Percentiles rank a stretch among this genome's conserved stretches.
Evolutionary conservation across 2,329 filamentous ascomycete genomes (phyloP).

Genomic region (Apiospora pterosperma): DNA sequence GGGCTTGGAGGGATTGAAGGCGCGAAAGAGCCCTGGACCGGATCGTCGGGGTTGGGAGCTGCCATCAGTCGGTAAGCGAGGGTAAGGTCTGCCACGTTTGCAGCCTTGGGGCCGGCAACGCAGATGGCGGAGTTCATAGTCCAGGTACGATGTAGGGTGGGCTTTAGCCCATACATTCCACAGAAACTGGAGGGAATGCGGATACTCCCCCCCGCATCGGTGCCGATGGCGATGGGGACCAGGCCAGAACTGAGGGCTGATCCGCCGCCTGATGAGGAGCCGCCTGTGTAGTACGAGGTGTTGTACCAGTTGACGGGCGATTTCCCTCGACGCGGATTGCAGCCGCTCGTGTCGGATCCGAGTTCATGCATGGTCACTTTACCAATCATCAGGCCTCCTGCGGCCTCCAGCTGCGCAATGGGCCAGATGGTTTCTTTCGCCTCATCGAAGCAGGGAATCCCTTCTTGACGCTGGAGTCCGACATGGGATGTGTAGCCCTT

Average conservation of each 20-base stretch:
- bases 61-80: conserved; percentile 81
- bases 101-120: conserved; percentile 72
- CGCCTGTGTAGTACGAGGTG: conserved; percentile 72
- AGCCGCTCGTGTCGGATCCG: conserved; percentile 79
- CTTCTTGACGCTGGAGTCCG: conserved; percentile 61
- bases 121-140: conserved; percentile 51
- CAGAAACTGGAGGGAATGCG: conserved; percentile 74
- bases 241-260: conserved; percentile 69
- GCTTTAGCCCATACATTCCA: conserved; percentile 78
- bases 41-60: conserved; percentile 62
- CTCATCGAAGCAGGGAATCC: conserved; percentile 45
- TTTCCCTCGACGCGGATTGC: conserved; percentile 66
- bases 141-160: conserved; percentile 68
- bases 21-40: conserved; percentile 60
- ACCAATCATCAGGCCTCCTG: conserved; percentile 71
- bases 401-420: conserved; percentile 66
- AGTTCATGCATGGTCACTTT: conserved; percentile 81
- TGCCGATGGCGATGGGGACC: conserved; percentile 71
- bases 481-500: conserved; percentile 66
- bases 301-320: conserved; percentile 79
- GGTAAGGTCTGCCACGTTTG: conserved; percentile 73
- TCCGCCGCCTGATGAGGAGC: conserved; percentile 73
- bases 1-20: conserved; percentile 45
- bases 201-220: conserved; percentile 73
- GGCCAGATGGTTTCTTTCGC: conserved; percentile 64